Conservation (phyloP, 495 filamentous ascomycete species). For the Penicillium manginii region DNA sequence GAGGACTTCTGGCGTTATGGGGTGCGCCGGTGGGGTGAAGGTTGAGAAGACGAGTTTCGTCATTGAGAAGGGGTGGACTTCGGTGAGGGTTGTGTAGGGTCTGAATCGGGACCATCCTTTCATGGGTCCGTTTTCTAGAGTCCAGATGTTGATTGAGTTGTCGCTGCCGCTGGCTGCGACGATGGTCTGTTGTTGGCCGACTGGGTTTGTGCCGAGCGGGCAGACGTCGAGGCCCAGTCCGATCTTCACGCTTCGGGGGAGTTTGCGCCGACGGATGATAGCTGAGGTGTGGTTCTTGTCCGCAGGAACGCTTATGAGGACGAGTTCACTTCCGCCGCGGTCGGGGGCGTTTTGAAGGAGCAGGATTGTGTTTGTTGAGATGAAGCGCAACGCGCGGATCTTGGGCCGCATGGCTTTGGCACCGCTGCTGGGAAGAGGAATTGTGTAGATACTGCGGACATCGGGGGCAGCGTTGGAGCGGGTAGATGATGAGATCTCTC, state of each 20-base stretch:
- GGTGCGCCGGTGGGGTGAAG: slow-evolving; percentile 60
- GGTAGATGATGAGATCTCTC: slow-evolving; percentile 39
- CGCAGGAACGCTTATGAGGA: slow-evolving; percentile 59
- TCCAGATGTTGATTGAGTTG: slow-evolving; percentile 76
- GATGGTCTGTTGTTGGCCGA: slow-evolving; percentile 69
- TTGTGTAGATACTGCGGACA: slow-evolving; percentile 63
- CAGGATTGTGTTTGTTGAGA: slow-evolving; percentile 58
- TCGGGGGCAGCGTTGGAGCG: slow-evolving; percentile 53
- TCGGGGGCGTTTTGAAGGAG: slow-evolving; percentile 57
- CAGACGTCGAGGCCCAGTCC: slow-evolving; percentile 77
- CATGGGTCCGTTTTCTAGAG: slow-evolving; percentile 60
- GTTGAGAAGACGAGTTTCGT: slow-evolving; percentile 82
- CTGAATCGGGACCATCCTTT: slow-evolving; percentile 62
- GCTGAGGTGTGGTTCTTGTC: slow-evolving; percentile 31
- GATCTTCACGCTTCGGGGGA: slow-evolving; percentile 61
- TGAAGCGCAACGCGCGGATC: slow-evolving; percentile 74
- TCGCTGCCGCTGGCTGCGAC: slow-evolving; percentile 85
- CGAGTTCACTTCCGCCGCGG: slow-evolving; percentile 67
- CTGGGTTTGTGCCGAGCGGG: slow-evolving; percentile 58
- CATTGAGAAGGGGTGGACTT: slow-evolving; percentile 83
- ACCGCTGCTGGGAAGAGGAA: slow-evolving; percentile 57
- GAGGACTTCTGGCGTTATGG: slow-evolving; percentile 45
- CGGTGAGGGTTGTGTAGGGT: slow-evolving; percentile 64
- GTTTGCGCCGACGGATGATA: slow-evolving; percentile 55
- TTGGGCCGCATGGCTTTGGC: slow-evolving; percentile 42